Base-by-base conservation (phyloP, 805 yeast genomes). In the Saccharomycopsis vini region DNA sequence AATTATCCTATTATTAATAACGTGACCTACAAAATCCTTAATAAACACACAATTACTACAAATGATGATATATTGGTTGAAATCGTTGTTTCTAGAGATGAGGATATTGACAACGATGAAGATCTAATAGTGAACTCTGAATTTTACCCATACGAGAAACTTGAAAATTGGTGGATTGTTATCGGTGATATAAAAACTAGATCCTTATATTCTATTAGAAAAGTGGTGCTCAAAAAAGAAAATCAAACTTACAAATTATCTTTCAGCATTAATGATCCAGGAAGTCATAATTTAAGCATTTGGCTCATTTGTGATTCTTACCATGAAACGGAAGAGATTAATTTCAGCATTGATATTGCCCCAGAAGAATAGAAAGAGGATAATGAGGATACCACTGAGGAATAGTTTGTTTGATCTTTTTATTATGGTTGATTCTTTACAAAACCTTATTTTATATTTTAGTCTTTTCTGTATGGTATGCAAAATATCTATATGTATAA, bases 301-400 rank as follows among this genome's bases (percentile, higher is more conserved):
- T 89, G 95, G 95, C 79, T 90, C 56, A 74, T 89, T 58, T 83
- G 96, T 62, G 97, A 89, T 55, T 80, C 95, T 0, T 90, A 89
- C 54, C 56, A 86, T n/a, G 97, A 89, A 57, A 94, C 88, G 2
- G 98, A 90, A 58, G 85, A 44, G 30, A 23, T 39, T 15, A 32
- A 30, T 10, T 30, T 30, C n/a, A 9, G 16, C 5, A n/a, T 30
- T 13, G n/a, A 30, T 10, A 15, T 30, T 24, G 29, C n/a, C n/a
- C 6, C 36, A 33, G 36, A 33, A 33, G 35, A 5, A 16, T 4
- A 19, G 15, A 21, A 33, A 24, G 12, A 24, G 6, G 29, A 24
- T 13, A 33, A 19, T 24, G 29, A 7, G 10, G 29, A 24, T 6
- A 12, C 6, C 12, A 24, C 29, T 24, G 12, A 24, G n/a, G n/a